Evolutionary conservation across 1,139 yeast species (phyloP).

Genomic region (Hansenula lynferdii): DNA sequence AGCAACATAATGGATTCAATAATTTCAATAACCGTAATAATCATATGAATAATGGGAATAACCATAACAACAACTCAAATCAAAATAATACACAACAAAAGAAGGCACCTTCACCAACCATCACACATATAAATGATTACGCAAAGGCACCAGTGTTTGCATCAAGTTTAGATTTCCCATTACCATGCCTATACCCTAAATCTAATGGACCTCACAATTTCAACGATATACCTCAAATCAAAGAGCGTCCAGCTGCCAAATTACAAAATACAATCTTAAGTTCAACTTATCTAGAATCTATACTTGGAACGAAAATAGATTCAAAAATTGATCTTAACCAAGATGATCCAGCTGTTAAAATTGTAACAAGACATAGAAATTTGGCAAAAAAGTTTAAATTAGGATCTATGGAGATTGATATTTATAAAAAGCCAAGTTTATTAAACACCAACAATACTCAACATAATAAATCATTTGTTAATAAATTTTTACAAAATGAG

Average conservation of each 20-base stretch:
- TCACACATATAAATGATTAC: slow-evolving; percentile 9
- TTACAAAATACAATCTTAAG: slow-evolving; percentile 3
- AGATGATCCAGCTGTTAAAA: slow-evolving; percentile 16
- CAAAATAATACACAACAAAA: not conserved
- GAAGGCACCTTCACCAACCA: slow-evolving; percentile 2
- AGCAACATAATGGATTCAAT: not conserved
- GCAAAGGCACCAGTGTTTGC: slow-evolving; percentile 9
- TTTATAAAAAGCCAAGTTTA: slow-evolving; percentile 1
- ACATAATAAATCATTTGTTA: slow-evolving; percentile 7
- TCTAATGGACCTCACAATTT: slow-evolving; percentile 1
- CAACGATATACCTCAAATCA: slow-evolving; percentile 13
- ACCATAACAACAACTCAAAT: slow-evolving; percentile 2
- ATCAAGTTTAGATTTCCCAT: slow-evolving; percentile 14
- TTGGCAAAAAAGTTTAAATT: slow-evolving; percentile 11
- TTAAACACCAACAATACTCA: not conserved
- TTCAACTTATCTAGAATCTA: slow-evolving; percentile 9
- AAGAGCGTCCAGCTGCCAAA: slow-evolving; percentile 10
- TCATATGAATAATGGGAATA: not conserved
- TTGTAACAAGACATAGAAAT: slow-evolving; percentile 6
- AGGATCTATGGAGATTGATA: slow-evolving; percentile 12
- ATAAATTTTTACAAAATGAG: slow-evolving; percentile 16
- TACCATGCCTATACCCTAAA: slow-evolving; percentile 4
- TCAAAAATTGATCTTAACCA: not conserved
- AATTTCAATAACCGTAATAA: not conserved
- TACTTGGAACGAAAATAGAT: slow-evolving; percentile 2